These are phyloP conservation scores for Umbellularia californica DNA, from an alignment of 164 flowering plant genomes.

Conservation along the genomic window DNA sequence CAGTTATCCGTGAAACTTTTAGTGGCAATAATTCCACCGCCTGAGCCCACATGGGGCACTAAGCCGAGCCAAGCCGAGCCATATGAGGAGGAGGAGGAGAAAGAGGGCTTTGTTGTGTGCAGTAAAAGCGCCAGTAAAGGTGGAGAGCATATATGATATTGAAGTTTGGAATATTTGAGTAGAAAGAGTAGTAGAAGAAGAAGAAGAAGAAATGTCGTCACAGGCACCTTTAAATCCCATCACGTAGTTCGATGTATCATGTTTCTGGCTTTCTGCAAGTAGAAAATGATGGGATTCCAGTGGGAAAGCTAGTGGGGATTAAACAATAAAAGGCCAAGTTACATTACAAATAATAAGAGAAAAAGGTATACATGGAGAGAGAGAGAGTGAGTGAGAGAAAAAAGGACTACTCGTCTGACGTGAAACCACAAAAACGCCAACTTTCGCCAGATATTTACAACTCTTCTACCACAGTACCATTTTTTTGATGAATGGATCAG, in stretches of 20 bases:
- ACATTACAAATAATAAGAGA: not conserved
- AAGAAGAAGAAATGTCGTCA: constrained; percentile 39
- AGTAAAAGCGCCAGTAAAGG: constrained; percentile 22
- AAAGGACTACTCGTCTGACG: not conserved
- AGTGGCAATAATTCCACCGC: constrained; percentile 52
- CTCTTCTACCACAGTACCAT: not conserved
- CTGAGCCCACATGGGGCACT: constrained; percentile 33
- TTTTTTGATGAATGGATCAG: not conserved
- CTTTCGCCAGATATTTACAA: not conserved
- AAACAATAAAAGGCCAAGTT: constrained; percentile 30
- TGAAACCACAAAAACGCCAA: not conserved
- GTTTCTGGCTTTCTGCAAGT: constrained; percentile 23
- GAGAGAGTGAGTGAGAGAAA: not conserved
- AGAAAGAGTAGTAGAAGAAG: constrained; percentile 23
- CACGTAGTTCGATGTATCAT: constrained; percentile 62
- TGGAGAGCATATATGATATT: constrained; percentile 20
- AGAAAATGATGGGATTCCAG: constrained; percentile 52
- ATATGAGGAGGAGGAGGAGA: constrained; percentile 4
- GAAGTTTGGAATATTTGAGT: constrained; percentile 41
- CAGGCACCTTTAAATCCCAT: constrained; percentile 60
- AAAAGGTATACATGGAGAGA: too few species aligned
- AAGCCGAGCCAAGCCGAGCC: constrained; percentile 26
- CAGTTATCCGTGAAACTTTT: constrained; percentile 41
- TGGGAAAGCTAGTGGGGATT: constrained; percentile 20
- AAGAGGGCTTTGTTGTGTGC: not conserved